A percentile compares a stretch with the other conserved stretches of the same genome.
phyloP scores from a whole-genome alignment of 208 protist species.

The Acanthamoeba royreba region DNA sequence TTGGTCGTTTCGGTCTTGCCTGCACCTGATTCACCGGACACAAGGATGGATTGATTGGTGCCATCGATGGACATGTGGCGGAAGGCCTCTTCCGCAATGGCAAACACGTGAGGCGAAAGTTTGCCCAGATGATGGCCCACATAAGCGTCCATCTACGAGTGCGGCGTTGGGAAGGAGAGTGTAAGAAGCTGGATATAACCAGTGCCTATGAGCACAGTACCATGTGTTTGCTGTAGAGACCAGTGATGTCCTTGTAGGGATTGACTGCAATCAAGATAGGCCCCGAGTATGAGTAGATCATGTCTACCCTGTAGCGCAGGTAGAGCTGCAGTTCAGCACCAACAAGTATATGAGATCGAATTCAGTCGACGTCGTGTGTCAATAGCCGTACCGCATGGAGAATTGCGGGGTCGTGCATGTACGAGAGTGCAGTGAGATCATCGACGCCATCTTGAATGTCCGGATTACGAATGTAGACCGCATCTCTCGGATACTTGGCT shows the following conservation, averaged over 20 bases:
- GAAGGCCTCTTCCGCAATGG: constrained; percentile 48
- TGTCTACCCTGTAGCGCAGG: constrained; percentile 16
- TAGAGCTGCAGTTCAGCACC: neutral
- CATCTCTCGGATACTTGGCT: neutral
- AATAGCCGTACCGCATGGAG: constrained; percentile 23
- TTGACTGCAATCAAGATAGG: constrained; percentile 78
- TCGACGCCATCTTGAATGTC: constrained; percentile 63
- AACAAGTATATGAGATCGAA: too few relatives aligned
- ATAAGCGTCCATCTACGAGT: neutral
- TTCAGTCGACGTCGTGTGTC: too few relatives aligned
- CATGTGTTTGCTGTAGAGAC: neutral
- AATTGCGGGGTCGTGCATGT: constrained; percentile 73
- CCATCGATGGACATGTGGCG: neutral
- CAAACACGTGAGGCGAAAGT: constrained; percentile 66
- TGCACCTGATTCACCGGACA: constrained; percentile 65
- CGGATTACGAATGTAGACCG: constrained; percentile 46
- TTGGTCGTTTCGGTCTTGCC: constrained; percentile 71
- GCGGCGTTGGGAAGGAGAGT: neutral
- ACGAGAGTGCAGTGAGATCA: constrained; percentile 70
- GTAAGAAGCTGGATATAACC: neutral
- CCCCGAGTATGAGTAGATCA: neutral
- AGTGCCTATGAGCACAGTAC: neutral
- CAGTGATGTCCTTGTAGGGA: constrained; percentile 81
- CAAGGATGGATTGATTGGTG: constrained; percentile 65
- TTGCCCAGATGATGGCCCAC: constrained; percentile 30